Evolutionary conservation across 2,329 filamentous ascomycete species (phyloP).

Genomic region (Fusarium temperatum): DNA sequence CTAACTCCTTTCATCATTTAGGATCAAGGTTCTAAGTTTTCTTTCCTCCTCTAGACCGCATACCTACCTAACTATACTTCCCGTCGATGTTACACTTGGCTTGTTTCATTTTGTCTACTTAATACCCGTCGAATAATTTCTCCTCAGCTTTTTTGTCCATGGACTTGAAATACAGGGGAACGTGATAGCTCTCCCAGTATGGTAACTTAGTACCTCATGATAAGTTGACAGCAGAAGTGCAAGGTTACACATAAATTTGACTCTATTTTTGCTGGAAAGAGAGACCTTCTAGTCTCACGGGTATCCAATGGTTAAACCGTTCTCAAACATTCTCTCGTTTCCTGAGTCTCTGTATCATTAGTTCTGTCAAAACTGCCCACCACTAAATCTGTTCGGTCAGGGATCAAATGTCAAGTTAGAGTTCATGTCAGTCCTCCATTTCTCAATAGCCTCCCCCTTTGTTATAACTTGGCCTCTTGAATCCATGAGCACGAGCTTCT

Average conservation of each 20-base stretch:
- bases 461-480: not conserved
- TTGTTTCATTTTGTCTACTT: not conserved
- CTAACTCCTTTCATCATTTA: not conserved
- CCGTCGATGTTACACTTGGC: not conserved
- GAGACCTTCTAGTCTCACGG: not conserved
- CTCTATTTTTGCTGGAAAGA: not conserved
- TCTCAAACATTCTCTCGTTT: not conserved
- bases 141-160: not conserved
- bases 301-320: slow-evolving; percentile 2
- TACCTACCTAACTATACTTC: not conserved
- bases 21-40: not conserved
- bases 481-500: slow-evolving; percentile 35
- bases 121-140: not conserved
- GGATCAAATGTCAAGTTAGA: not conserved
- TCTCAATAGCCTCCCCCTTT: slow-evolving; percentile 2
- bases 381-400: not conserved
- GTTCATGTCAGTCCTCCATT: slow-evolving; percentile 4
- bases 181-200: not conserved
- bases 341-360: not conserved
- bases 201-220: not conserved
- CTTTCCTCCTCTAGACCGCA: not conserved
- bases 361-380: not conserved
- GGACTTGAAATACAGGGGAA: not conserved
- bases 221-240: not conserved
- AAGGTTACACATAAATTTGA: not conserved